Conservation (phyloP, 768 basidiomycete species). For the Dacryopinax primogenitus region DNA sequence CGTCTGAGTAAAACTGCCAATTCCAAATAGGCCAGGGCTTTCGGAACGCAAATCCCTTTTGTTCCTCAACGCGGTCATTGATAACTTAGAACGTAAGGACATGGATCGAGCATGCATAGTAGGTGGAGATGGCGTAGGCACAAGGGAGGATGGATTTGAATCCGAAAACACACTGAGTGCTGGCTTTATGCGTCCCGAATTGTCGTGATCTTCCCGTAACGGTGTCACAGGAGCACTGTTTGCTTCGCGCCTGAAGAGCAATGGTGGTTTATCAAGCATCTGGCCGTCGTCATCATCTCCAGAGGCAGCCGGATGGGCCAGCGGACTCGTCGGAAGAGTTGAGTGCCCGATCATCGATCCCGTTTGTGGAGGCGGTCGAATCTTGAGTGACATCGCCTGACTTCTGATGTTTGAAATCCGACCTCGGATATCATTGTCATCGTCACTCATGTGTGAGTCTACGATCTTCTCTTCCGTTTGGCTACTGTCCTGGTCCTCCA, state of each 20-base stretch:
- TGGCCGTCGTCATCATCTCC: neutral
- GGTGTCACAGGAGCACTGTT: neutral
- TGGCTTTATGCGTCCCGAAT: neutral
- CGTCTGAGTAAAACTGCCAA: conserved; percentile 23
- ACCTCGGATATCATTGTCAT: neutral
- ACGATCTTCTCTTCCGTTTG: neutral
- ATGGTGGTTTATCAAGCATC: neutral
- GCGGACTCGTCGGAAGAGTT: neutral
- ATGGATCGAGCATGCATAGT: conserved; percentile 20
- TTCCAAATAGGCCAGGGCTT: conserved; percentile 14
- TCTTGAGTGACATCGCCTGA: neutral
- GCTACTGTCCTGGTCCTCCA: neutral
- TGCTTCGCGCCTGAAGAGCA: neutral
- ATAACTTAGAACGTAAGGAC: conserved; percentile 47
- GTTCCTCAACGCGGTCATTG: conserved; percentile 52
- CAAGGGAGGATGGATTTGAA: neutral
- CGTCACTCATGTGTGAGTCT: neutral
- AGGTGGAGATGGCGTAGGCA: neutral
- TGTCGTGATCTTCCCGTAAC: neutral
- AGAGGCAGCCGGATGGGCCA: neutral
- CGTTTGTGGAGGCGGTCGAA: neutral
- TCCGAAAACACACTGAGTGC: neutral
- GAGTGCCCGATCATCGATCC: neutral
- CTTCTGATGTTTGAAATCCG: neutral
- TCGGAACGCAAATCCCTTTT: conserved; percentile 21